These are phyloP conservation scores for Aspergillus thermomutatus DNA, from an alignment of 2,329 filamentous ascomycete genomes.

Conservation along the genomic window DNA sequence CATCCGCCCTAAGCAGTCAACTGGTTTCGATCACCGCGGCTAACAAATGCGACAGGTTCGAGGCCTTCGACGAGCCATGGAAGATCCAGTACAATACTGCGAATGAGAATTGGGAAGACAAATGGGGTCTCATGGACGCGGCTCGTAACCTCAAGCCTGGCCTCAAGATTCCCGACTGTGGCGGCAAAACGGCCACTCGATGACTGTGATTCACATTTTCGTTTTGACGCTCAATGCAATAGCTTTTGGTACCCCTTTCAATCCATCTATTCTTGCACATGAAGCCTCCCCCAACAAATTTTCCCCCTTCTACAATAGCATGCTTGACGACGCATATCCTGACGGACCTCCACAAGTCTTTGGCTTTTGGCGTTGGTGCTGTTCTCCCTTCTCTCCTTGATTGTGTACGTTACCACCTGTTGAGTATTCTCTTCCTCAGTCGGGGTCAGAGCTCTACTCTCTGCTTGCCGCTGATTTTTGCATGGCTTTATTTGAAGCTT, in stretches of 20 bases:
- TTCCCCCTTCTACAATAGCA: background rate
- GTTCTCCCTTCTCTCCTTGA: background rate
- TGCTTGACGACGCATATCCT: constrained; percentile 7
- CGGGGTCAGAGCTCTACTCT: background rate
- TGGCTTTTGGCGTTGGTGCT: background rate
- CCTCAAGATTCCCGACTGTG: constrained; percentile 82
- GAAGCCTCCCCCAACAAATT: background rate
- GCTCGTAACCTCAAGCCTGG: constrained; percentile 80
- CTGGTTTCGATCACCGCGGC: background rate
- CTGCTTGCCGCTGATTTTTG: background rate
- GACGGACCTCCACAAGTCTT: background rate
- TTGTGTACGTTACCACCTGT: background rate
- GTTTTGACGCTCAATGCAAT: background rate
- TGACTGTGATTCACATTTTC: background rate
- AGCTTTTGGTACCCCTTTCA: background rate
- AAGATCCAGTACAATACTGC: constrained; percentile 70
- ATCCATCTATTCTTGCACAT: background rate
- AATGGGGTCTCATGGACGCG: constrained; percentile 90
- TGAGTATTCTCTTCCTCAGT: background rate
- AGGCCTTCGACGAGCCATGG: constrained; percentile 96
- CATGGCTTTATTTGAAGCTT: background rate
- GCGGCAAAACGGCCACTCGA: constrained; percentile 62
- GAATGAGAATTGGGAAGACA: constrained; percentile 80
- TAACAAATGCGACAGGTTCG: constrained; percentile 58
- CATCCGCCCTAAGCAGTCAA: background rate